Evolutionary conservation across 2,329 filamentous ascomycete species (phyloP).

Genomic region (Ambrosiella xylebori): DNA sequence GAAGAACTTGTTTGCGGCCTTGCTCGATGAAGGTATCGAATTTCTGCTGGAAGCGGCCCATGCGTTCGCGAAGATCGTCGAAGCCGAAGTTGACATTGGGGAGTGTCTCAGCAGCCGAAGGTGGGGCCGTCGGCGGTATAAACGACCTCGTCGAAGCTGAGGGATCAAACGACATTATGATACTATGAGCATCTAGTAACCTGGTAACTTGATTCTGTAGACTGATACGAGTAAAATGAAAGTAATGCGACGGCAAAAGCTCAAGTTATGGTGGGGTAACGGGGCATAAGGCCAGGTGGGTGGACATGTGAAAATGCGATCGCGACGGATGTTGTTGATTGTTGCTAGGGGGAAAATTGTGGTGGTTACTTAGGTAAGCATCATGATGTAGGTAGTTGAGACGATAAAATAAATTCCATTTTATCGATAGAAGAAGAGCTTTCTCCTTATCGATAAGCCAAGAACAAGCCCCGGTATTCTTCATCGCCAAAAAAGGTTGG

Average conservation of each 20-base stretch:
- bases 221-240: not conserved
- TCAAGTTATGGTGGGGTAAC: not conserved
- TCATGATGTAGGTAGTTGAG: not conserved
- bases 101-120: conserved; percentile 59
- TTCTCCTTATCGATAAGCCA: conserved; percentile 6
- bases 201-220: not conserved
- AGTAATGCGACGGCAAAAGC: not conserved
- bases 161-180: conserved; percentile 46
- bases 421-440: not conserved
- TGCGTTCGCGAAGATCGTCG: conserved; percentile 84
- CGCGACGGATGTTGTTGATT: not conserved
- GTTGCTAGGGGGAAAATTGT: not conserved
- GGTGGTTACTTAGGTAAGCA: not conserved
- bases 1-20: conserved; percentile 71
- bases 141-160: conserved; percentile 47
- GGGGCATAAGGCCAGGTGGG: not conserved
- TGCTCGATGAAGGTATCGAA: conserved; percentile 93
- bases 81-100: conserved; percentile 92
- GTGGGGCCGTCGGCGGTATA: conserved; percentile 48
- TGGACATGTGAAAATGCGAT: not conserved
- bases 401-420: not conserved
- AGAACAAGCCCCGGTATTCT: not conserved
- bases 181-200: not conserved
- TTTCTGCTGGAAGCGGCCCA: conserved; percentile 75
- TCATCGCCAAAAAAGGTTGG: not conserved